A percentile compares a stretch with the other conserved stretches of the same genome.
phyloP scores from a whole-genome alignment of 306 rosid genomes.

The Castanospermum australe region DNA sequence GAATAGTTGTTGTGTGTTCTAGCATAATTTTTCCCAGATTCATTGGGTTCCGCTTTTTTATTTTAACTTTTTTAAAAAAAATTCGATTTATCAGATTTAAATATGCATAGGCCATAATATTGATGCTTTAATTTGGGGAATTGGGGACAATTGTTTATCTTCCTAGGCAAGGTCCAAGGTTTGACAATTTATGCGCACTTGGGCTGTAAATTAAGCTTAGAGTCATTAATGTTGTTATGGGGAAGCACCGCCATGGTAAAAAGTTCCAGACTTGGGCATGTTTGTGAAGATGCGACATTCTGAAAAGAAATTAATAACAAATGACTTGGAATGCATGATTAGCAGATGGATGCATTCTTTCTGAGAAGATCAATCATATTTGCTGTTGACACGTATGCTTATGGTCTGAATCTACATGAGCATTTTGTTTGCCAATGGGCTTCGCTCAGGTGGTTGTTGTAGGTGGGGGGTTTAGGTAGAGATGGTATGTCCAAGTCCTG shows the following conservation, averaged over 20 bases:
- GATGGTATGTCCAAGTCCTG: too few relatives aligned
- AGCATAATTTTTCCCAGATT: background rate
- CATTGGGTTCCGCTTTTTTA: background rate
- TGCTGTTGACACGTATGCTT: background rate
- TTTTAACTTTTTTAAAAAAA: background rate
- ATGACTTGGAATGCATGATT: background rate
- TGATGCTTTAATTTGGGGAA: background rate
- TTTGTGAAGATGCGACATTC: background rate
- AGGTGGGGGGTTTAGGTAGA: too few relatives aligned
- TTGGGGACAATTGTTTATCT: background rate
- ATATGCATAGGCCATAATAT: background rate
- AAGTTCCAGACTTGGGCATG: background rate
- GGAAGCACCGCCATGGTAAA: background rate
- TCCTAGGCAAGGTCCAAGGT: background rate
- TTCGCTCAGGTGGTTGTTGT: too few relatives aligned
- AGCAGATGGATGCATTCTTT: background rate
- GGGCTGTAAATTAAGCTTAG: background rate
- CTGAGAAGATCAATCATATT: background rate
- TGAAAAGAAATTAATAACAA: background rate
- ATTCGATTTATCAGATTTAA: background rate
- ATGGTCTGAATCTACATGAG: background rate
- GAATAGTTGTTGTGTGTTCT: background rate
- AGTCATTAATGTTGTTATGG: background rate
- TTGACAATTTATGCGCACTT: background rate
- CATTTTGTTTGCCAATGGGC: too few relatives aligned